phyloP scores from a whole-genome alignment of 106 monocot genomes.

The Agapanthus africanus region DNA sequence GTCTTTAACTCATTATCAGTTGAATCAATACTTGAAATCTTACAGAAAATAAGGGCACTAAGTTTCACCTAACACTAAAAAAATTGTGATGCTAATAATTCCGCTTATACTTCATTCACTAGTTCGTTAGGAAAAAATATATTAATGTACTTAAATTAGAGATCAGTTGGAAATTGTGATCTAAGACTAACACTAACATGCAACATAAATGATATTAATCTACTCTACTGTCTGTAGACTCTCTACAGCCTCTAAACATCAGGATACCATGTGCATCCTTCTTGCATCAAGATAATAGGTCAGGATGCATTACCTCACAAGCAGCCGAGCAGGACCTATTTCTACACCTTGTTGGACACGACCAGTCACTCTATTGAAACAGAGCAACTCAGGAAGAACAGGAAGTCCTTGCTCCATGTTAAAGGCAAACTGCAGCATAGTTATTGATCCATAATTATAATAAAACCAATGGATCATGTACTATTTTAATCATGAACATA shows the following conservation, averaged over 20 bases:
- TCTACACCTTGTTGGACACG: constrained; percentile 63
- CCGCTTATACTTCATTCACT: no score
- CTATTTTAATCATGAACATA: background rate
- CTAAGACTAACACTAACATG: no score
- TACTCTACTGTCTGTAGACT: no score
- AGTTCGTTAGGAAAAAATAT: no score
- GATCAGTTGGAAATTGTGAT: no score
- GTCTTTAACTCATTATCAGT: no score
- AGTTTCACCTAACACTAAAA: background rate
- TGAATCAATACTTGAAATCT: background rate
- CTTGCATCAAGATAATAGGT: background rate
- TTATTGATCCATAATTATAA: background rate
- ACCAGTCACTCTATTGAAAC: constrained; percentile 64
- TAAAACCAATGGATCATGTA: constrained; percentile 2
- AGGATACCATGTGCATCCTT: background rate
- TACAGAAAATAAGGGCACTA: background rate
- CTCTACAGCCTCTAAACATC: no score
- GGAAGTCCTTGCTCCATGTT: constrained; percentile 93
- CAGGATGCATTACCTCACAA: constrained; percentile 38
- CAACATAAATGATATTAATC: no score
- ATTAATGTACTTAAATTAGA: no score
- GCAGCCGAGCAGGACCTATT: constrained; percentile 61
- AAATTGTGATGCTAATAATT: no score
- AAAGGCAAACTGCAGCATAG: constrained; percentile 63
- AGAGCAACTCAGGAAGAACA: constrained; percentile 71